Evolutionary conservation across 768 basidiomycete genomes (phyloP).

Genomic region (Kwoniella dejecticola): DNA sequence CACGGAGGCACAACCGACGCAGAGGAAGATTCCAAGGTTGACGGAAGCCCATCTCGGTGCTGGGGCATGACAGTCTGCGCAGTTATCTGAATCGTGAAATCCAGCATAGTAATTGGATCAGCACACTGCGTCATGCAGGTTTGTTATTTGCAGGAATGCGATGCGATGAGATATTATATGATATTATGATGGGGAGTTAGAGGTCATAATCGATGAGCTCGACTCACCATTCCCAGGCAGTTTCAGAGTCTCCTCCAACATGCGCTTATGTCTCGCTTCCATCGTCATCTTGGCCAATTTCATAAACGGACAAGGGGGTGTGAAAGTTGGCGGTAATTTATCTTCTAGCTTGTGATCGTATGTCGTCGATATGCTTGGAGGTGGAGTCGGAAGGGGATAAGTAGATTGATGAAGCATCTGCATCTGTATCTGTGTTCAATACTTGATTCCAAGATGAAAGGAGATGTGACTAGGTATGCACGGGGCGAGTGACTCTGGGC

Average conservation of each 20-base stretch:
- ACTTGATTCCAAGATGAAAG: too few relatives aligned
- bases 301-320: conserved; percentile 13
- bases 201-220: too few relatives aligned
- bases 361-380: neutral
- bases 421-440: too few relatives aligned
- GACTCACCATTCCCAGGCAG: conserved; percentile 78
- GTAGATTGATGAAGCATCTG: too few relatives aligned
- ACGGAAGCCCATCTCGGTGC: conserved; percentile 83
- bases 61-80: conserved; percentile 88
- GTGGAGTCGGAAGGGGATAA: too few relatives aligned
- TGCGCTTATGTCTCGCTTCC: conserved; percentile 42
- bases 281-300: conserved; percentile 15
- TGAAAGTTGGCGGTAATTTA: neutral
- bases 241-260: conserved; percentile 68
- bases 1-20: conserved; percentile 83
- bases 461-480: too few relatives aligned
- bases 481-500: too few relatives aligned
- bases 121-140: too few relatives aligned
- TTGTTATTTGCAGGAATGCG: too few relatives aligned
- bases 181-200: too few relatives aligned
- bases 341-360: neutral
- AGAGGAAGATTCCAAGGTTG: conserved; percentile 70
- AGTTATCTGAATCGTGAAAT: conserved; percentile 64
- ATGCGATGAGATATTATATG: too few relatives aligned
- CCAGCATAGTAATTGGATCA: neutral